phyloP scores from a whole-genome alignment of 495 filamentous ascomycete genomes.

The Pyrenula massariospora region DNA sequence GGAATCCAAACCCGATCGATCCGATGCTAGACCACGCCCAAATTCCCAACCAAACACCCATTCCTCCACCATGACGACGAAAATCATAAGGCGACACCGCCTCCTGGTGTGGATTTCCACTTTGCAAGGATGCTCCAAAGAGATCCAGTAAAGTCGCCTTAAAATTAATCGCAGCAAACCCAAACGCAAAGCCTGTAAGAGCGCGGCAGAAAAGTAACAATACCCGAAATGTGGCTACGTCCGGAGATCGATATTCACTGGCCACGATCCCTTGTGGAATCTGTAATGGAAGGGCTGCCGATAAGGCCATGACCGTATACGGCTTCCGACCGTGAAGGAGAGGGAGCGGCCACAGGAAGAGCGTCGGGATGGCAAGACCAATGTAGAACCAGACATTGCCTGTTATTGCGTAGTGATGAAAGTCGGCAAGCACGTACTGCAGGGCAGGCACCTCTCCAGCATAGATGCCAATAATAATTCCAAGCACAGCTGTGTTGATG shows the following conservation, averaged over 20 bases:
- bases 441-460: conserved; percentile 65
- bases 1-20: conserved; percentile 54
- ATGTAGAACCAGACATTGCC: conserved; percentile 63
- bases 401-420: conserved; percentile 50
- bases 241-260: conserved; percentile 39
- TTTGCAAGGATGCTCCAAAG: conserved; percentile 62
- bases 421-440: conserved; percentile 58
- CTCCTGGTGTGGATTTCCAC: conserved; percentile 58
- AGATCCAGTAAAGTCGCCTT: conserved; percentile 57
- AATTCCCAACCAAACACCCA: conserved; percentile 66
- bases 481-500: conserved; percentile 54
- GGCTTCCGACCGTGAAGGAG: conserved; percentile 68
- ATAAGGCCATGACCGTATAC: conserved; percentile 53
- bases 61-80: conserved; percentile 58
- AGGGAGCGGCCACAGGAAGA: conserved; percentile 62
- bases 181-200: conserved; percentile 53
- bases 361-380: conserved; percentile 53
- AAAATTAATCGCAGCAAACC: conserved; percentile 68
- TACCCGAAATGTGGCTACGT: conserved; percentile 40
- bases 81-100: conserved; percentile 49
- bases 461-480: conserved; percentile 61
- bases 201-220: conserved; percentile 50
- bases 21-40: conserved; percentile 67
- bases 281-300: conserved; percentile 57
- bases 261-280: conserved; percentile 62